Conservation (phyloP, 768 basidiomycete species). For the Suillus decipiens region DNA sequence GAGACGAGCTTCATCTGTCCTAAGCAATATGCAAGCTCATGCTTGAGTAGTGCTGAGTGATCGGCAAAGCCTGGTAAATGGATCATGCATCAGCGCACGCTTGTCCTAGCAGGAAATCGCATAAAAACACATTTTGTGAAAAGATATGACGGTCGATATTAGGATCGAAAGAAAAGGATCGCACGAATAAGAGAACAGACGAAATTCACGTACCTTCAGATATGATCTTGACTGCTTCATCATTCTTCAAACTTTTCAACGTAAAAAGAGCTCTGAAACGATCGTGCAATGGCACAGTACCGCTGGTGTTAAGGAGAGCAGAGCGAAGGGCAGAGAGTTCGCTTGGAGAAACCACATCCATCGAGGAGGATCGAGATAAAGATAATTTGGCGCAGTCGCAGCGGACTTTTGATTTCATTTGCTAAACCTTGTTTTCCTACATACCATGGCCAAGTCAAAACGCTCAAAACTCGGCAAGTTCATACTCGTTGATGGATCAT, state of each 20-base stretch:
- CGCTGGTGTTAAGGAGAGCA: constrained; percentile 74
- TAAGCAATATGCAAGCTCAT: constrained; percentile 96
- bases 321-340: constrained; percentile 72
- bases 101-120: background rate
- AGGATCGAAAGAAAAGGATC: constrained; percentile 9
- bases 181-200: constrained; percentile 5
- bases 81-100: background rate
- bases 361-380: constrained; percentile 28
- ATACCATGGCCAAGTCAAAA: constrained; percentile 83
- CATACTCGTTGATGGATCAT: constrained; percentile 6
- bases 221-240: constrained; percentile 83
- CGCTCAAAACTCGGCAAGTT: constrained; percentile 82
- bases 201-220: constrained; percentile 61
- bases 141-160: background rate
- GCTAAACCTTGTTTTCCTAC: constrained; percentile 11
- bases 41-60: constrained; percentile 88
- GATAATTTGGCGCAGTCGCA: constrained; percentile 38
- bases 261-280: constrained; percentile 92
- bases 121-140: background rate
- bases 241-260: constrained; percentile 77
- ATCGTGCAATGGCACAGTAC: constrained; percentile 76
- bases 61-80: constrained; percentile 71
- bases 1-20: constrained; percentile 80
- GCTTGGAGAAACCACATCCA: constrained; percentile 40
- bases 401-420: constrained; percentile 51